A percentile compares a stretch with the other conserved stretches of the same genome.
Conservation (phyloP, 179 eudicot species). For the Drosera spatulata region DNA sequence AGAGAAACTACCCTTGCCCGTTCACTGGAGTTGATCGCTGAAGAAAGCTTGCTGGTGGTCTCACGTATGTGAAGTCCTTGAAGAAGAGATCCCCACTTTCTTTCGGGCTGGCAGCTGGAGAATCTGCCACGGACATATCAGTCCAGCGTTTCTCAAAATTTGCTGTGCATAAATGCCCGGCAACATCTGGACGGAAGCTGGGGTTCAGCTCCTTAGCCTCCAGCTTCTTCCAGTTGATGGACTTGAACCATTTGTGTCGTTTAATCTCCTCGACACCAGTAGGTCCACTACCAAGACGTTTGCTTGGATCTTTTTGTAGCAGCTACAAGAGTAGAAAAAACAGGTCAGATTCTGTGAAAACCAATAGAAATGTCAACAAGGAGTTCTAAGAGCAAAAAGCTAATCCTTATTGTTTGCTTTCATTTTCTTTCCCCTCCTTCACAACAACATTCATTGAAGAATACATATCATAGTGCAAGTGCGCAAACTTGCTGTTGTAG, state of each 20-base stretch:
- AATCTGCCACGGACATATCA: slow-evolving; percentile 62
- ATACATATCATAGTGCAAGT: neutral
- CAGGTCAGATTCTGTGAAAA: too few species aligned
- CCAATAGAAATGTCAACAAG: neutral
- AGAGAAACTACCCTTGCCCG: neutral
- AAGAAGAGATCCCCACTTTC: slow-evolving; percentile 38
- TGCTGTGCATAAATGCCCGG: slow-evolving; percentile 62
- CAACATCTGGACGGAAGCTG: slow-evolving; percentile 68
- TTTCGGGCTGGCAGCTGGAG: slow-evolving; percentile 77
- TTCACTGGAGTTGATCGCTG: slow-evolving; percentile 25
- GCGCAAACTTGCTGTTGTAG: neutral
- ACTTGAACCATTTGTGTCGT: slow-evolving; percentile 81
- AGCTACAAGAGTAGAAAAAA: slow-evolving; percentile 23
- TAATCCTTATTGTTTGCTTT: neutral
- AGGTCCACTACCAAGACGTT: slow-evolving; percentile 61
- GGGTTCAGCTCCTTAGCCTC: slow-evolving; percentile 61
- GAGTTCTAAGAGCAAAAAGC: neutral
- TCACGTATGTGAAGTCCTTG: slow-evolving; percentile 64
- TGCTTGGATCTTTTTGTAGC: slow-evolving; percentile 62
- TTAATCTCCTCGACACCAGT: slow-evolving; percentile 75
- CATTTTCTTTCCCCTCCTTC: neutral
- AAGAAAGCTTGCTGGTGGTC: slow-evolving; percentile 36
- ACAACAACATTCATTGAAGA: neutral
- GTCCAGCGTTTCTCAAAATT: slow-evolving; percentile 81
- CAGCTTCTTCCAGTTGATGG: slow-evolving; percentile 73